Evolutionary conservation across 805 yeast genomes (phyloP).

Genomic region (Danielia oregonensis): DNA sequence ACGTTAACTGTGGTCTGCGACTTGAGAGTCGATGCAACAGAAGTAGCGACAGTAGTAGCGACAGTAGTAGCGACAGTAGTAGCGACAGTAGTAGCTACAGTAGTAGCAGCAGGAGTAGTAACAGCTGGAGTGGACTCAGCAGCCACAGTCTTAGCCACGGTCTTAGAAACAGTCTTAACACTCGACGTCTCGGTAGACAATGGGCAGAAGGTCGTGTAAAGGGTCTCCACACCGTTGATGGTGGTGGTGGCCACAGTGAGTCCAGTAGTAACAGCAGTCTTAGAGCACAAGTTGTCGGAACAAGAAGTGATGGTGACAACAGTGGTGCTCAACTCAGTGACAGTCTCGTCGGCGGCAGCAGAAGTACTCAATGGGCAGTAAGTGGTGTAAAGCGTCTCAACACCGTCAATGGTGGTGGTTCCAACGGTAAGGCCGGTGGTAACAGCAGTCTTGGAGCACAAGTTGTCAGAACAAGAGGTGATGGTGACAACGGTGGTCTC

Average conservation of each 20-base stretch:
- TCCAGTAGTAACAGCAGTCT: conserved; percentile 22
- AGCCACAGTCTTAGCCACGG: conserved; percentile 4
- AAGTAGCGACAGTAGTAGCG: not conserved
- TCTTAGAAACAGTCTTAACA: conserved; percentile 3
- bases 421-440: conserved; percentile 14
- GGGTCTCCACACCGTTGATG: conserved; percentile 30
- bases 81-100: not conserved
- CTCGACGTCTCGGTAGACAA: conserved; percentile 7
- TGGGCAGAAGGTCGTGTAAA: conserved; percentile 42
- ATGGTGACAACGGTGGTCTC: conserved; percentile 27
- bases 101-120: conserved; percentile 2
- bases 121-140: not conserved
- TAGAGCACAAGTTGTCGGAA: conserved; percentile 21
- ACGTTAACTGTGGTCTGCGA: conserved; percentile 30
- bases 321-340: conserved; percentile 11
- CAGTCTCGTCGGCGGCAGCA: conserved; percentile 7
- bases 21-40: conserved; percentile 2
- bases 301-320: conserved; percentile 28
- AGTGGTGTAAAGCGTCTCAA: conserved; percentile 15
- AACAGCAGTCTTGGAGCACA: conserved; percentile 20
- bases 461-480: conserved; percentile 35
- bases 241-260: conserved; percentile 28
- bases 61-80: conserved; percentile 1
- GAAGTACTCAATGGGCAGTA: conserved; percentile 21
- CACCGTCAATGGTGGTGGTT: conserved; percentile 10